Evolutionary conservation across 805 yeast species (phyloP).

Genomic region (Yamadazyma insecticola): DNA sequence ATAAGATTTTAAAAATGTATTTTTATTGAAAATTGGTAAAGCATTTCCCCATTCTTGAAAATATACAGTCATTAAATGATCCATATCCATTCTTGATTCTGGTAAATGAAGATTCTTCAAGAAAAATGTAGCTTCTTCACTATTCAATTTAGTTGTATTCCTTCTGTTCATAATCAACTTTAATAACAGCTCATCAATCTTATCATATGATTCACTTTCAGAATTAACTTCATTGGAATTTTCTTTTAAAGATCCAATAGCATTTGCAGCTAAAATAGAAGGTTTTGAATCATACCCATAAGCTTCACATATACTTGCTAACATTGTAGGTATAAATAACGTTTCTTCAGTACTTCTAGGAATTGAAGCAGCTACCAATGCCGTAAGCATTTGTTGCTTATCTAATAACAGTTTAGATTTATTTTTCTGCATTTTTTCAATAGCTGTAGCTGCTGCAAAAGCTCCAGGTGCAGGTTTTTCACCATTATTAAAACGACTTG

Average conservation of each 20-base stretch:
- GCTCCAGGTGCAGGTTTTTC: constrained; percentile 74
- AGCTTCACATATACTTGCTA: constrained; percentile 63
- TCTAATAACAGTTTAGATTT: constrained; percentile 18
- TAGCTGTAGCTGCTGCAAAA: constrained; percentile 57
- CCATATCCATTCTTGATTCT: constrained; percentile 56
- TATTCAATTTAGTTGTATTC: constrained; percentile 22
- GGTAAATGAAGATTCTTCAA: constrained; percentile 31
- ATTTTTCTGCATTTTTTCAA: constrained; percentile 48
- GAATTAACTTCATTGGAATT: constrained; percentile 14
- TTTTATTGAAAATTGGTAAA: constrained; percentile 66
- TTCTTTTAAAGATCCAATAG: constrained; percentile 66
- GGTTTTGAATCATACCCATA: constrained; percentile 72
- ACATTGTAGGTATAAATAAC: constrained; percentile 63
- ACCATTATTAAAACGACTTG: constrained; percentile 26
- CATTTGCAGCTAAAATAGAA: constrained; percentile 64
- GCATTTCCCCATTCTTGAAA: constrained; percentile 76
- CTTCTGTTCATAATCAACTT: constrained; percentile 23
- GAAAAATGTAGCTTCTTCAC: constrained; percentile 42
- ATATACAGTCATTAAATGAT: constrained; percentile 60
- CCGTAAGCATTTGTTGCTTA: constrained; percentile 35
- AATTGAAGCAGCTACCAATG: constrained; percentile 60
- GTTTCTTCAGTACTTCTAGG: constrained; percentile 81
- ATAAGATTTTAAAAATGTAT: constrained; percentile 62
- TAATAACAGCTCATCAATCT: constrained; percentile 11
- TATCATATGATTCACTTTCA: constrained; percentile 5